Evolutionary conservation across 345 rosid genomes (phyloP), one percentile per base, ranked within the genome.

Genomic region (Eucalyptus cladocalyx): DNA sequence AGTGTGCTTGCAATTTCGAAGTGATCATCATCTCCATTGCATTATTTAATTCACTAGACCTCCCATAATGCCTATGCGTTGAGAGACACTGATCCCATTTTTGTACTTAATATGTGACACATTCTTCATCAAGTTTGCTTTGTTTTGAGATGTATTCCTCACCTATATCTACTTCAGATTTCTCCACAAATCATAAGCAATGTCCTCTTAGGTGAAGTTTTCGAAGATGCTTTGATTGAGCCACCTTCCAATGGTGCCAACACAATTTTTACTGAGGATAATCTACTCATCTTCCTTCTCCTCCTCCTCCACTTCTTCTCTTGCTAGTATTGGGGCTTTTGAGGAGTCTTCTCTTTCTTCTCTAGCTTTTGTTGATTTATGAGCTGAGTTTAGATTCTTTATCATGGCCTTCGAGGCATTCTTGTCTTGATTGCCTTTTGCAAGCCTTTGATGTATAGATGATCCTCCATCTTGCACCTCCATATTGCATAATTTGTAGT

Each of bases 61-160:
- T 30, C 37, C n/a, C 76, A n/a, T n/a, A n/a, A 9, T n/a, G 37
- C 76, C 19, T 65, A n/a, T 15, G 18, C 9, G 6, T 65, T 15
- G 11, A 15, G 3, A 7, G 76, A 65, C 76, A 65, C 2, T 65
- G 0, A 2, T 65, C 1, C 62, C 28, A 56, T 56, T 11, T 56
- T 56, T 24, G 13, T 26, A 56, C 28, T 24, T 1, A 9, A 56
- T 56, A 56, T 11, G 6, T 26, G 28, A 56, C 30, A 56, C 62
- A 4, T 56, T 9, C 30, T 56, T 56, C 12, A 23, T 56, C 6
- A 23, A 0, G 30, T 11, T 56, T 4, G 30, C 62, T 56, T 0
- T 56, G 3, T 56, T 56, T 56, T 56, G 30, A 56, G 62, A 56
- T 56, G 0, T 56, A 56, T 56, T 56, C 62, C 30, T 56, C 30